Conservation (phyloP, 2,329 filamentous ascomycete genomes). For the Claviceps sorghi region DNA sequence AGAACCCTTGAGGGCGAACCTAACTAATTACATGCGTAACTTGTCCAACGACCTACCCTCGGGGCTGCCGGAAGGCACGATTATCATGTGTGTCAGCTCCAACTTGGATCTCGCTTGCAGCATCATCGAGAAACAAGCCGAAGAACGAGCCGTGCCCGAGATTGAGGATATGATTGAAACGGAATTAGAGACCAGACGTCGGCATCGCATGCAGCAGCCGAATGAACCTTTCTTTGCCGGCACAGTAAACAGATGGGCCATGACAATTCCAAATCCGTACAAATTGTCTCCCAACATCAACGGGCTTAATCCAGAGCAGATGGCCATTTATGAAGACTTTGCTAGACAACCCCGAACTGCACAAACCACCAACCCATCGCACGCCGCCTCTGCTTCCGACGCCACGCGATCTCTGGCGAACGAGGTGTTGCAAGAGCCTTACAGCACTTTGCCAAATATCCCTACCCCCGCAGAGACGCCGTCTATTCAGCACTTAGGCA, state of each 20-base stretch:
- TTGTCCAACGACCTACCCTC: constrained; percentile 56
- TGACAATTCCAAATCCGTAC: constrained; percentile 87
- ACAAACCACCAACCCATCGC: constrained; percentile 37
- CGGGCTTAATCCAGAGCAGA: constrained; percentile 78
- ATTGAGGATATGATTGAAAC: constrained; percentile 86
- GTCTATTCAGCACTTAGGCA: constrained; percentile 35
- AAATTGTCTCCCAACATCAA: constrained; percentile 55
- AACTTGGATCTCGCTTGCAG: constrained; percentile 88
- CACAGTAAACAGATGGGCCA: constrained; percentile 75
- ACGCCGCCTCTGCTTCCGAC: constrained; percentile 44
- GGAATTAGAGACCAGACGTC: constrained; percentile 63
- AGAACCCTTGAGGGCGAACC: constrained; percentile 88
- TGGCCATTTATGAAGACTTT: constrained; percentile 95
- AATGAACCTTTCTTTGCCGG: constrained; percentile 76
- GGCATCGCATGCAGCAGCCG: constrained; percentile 59
- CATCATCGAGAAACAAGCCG: constrained; percentile 89
- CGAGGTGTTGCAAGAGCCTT: constrained; percentile 49
- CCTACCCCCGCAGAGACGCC: constrained; percentile 47
- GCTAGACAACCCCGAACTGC: constrained; percentile 63
- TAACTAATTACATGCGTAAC: constrained; percentile 85
- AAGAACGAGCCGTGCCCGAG: constrained; percentile 82
- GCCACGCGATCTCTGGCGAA: constrained; percentile 47
- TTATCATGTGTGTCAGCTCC: constrained; percentile 97
- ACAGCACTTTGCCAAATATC: constrained; percentile 39
- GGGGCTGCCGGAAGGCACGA: constrained; percentile 81